Evolutionary conservation across 352 stramenopile genomes (phyloP), one percentile per base, ranked within the genome.

Genomic region (Phytophthora ohioensis): DNA sequence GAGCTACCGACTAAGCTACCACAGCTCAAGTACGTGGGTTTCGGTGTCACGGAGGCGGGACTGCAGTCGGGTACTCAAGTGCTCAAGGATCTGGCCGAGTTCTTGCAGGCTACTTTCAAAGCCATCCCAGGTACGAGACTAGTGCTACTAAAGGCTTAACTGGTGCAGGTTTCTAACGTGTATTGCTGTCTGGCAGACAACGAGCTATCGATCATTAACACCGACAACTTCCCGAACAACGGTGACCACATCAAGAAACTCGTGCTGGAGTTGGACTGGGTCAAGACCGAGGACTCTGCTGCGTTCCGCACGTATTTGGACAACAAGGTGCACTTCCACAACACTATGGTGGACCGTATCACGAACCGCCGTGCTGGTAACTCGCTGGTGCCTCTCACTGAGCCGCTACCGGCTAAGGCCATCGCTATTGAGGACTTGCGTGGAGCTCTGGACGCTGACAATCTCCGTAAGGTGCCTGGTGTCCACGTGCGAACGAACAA

Each of bases 311-410:
- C 49, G 0, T 91, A 88, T 58, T n/a, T 94, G 34, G 55, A 59
- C 2, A 12, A 49, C 9, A 80, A 88, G 0, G 84, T 94, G 47
- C 64, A 80, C 12, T 95, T 94, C 57, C 89, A 96, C 75, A 95
- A 93, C 60, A 92, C 87, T 7, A 95, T 95, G 84, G 89, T 96
- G 6, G 89, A 96, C 52, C 76, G 89, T 15, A 70, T 96, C 17
- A 92, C 84, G 35, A 78, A 73, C 2, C 81, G 91, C 57, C 80
- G 89, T 3, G 56, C 52, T 3, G 67, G 64, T 5, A 73, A 91
- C 59, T 21, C 67, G 6, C 53, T 92, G 3, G 80, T 96, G 47
- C 89, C 89, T 31, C 65, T 79, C 9, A 80, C 84, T 0, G 89
- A 96, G 71, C 84, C 84, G 3, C 74, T 72, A 48, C 89, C 89